Evolutionary conservation across 2,329 filamentous ascomycete genomes (phyloP).

Genomic region (Myriosclerotinia scirpicola): DNA sequence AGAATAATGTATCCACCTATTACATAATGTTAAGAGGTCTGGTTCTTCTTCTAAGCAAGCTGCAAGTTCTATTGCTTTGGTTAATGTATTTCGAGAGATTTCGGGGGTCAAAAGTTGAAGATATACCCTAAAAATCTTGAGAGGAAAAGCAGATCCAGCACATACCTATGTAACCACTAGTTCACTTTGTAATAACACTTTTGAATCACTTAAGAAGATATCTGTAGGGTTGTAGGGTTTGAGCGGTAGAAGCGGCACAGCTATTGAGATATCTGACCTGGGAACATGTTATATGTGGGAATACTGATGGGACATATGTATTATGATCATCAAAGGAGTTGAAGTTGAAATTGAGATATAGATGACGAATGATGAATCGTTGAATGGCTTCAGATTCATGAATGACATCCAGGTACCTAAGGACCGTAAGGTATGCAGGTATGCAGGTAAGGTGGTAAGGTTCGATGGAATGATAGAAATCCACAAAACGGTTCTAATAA

Average conservation of each 20-base stretch:
- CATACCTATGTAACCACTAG: neutral
- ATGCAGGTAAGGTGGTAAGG: too few species aligned
- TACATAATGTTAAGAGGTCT: neutral
- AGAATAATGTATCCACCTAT: neutral
- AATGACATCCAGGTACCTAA: too few species aligned
- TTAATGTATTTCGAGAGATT: neutral
- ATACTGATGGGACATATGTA: too few species aligned
- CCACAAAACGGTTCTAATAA: neutral
- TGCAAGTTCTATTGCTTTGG: neutral
- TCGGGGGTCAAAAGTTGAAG: neutral
- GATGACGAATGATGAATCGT: neutral
- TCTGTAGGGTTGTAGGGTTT: conserved; percentile 1
- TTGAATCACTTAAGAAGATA: neutral
- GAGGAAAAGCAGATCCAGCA: neutral
- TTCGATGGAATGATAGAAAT: neutral
- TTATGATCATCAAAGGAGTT: conserved; percentile 1
- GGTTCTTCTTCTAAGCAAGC: neutral
- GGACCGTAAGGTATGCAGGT: too few species aligned
- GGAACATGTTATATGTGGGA: too few species aligned
- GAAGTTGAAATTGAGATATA: neutral
- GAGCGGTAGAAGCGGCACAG: conserved; percentile 4
- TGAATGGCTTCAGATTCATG: too few species aligned
- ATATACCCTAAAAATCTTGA: neutral
- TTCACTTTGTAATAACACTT: neutral
- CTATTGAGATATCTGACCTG: too few species aligned